Percentiles rank a stretch among this genome's conserved stretches.
Conservation (phyloP, 1,284 basidiomycete species). For the Ganoderma leucocontextum region DNA sequence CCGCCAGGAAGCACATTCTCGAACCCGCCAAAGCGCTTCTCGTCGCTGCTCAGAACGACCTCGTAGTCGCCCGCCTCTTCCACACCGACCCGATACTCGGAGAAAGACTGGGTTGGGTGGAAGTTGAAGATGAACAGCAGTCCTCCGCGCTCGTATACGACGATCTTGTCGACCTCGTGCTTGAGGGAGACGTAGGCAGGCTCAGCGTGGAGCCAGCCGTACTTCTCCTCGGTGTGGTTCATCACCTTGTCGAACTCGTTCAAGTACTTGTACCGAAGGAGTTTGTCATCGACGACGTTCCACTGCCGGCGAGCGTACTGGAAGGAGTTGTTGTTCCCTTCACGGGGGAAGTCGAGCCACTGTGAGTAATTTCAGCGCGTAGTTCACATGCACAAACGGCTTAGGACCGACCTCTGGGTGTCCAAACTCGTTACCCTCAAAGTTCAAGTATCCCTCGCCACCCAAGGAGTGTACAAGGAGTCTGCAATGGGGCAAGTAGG, state of each 20-base stretch:
- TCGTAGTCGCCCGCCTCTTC: conserved; percentile 89
- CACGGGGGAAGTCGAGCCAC: conserved; percentile 99
- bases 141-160: conserved; percentile 93
- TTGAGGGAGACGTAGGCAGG: conserved; percentile 95
- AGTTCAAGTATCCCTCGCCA: conserved; percentile 97
- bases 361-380: conserved; percentile 40
- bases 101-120: conserved; percentile 87
- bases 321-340: conserved; percentile 95
- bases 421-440: conserved; percentile 98
- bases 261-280: conserved; percentile 92
- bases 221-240: conserved; percentile 85
- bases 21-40: conserved; percentile 90
- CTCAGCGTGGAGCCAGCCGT: conserved; percentile 86
- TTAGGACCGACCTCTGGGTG: conserved; percentile 82
- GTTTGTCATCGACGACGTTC: conserved; percentile 89
- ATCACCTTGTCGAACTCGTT: conserved; percentile 95
- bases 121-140: conserved; percentile 98
- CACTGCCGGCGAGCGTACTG: conserved; percentile 96
- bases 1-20: conserved; percentile 76
- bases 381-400: neutral
- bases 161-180: conserved; percentile 90
- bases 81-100: conserved; percentile 93
- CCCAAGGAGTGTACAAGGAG: conserved; percentile 92
- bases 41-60: conserved; percentile 86
- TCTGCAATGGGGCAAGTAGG: conserved; percentile 49